Percentiles rank a stretch among this genome's conserved stretches.
Conservation (phyloP, 345 rosid species). For the Eucalyptus microcorys region DNA sequence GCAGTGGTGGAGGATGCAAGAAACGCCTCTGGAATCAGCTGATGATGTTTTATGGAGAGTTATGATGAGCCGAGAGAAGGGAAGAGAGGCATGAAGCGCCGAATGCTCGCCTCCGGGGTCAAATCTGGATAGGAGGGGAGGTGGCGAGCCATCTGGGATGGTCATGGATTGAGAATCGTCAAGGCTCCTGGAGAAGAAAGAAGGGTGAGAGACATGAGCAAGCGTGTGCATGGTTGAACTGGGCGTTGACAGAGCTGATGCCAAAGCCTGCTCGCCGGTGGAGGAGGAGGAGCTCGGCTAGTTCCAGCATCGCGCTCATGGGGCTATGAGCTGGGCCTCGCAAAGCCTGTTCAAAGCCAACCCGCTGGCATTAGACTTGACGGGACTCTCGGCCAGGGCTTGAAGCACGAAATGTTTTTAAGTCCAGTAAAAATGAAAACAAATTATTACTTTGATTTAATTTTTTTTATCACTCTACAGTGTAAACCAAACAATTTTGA, state of each 20-base stretch:
- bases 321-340: constrained; percentile 8
- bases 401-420: neutral
- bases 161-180: neutral
- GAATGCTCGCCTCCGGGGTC: neutral
- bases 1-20: neutral
- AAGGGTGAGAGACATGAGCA: neutral
- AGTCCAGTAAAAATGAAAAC: neutral
- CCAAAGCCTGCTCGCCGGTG: neutral
- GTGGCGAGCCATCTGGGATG: constrained; percentile 4
- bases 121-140: neutral
- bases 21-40: neutral
- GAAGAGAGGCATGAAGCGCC: neutral
- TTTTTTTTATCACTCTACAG: too few relatives aligned
- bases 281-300: constrained; percentile 6
- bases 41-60: neutral
- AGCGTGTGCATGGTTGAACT: constrained; percentile 8
- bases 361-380: neutral
- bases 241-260: neutral
- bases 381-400: neutral
- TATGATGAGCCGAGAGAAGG: neutral
- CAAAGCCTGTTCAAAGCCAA: neutral
- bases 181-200: neutral
- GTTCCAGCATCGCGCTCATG: constrained; percentile 2
- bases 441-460: neutral
- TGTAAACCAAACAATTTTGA: neutral